Evolutionary conservation across 345 rosid genomes (phyloP), one percentile per base, ranked within the genome.

Genomic region (Eucalyptus cloeziana): DNA sequence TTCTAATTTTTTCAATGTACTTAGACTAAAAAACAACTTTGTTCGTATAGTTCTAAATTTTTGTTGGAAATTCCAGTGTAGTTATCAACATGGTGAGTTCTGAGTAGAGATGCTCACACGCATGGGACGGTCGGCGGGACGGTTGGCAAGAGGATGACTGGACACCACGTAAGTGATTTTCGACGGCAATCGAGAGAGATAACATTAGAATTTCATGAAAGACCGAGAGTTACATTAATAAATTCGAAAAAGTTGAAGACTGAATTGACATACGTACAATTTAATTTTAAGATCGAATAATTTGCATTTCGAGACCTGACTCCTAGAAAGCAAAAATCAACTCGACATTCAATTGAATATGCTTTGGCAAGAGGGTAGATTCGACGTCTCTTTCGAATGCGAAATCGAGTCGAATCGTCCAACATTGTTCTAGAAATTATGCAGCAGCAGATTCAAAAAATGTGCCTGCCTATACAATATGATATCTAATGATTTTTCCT

Each of bases 61-160:
- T 64, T 64, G 5, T 4, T 4, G 19, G 7, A 64, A 64, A 64
- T 64, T 30, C 0, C 4, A 37, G 7, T 3, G 0, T 37, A 19
- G 1, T 12, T 25, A 19, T 10, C 0, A 4, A 0, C 45, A 5
- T 21, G 11, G 2, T 0, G 0, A 54, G 60, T 54, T 56, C 5
- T 8, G 22, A 22, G 0, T 37, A 76, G 4, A 21, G 45, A 19
- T 37, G 4, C 1, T 13, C 47, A 37, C 4, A 4, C 0, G 2
- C 5, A 5, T 19, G 8, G 1, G 27, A 76, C 1, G 8, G 2
- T 37, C 3, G 13, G 4, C 2, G 2, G 1, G 27, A 76, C 1
- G 8, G 2, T 37, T 2, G 13, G 4, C 2, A 1, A 21, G 4
- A 52, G 58, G 3, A 19, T 19, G 44, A 67, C 10, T 33, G 43